A percentile compares a stretch with the other conserved stretches of the same genome.
These are phyloP conservation scores for Coemansia sp. DNA, from an alignment of 192 early-diverging fungal species.

Conservation along the genomic window DNA sequence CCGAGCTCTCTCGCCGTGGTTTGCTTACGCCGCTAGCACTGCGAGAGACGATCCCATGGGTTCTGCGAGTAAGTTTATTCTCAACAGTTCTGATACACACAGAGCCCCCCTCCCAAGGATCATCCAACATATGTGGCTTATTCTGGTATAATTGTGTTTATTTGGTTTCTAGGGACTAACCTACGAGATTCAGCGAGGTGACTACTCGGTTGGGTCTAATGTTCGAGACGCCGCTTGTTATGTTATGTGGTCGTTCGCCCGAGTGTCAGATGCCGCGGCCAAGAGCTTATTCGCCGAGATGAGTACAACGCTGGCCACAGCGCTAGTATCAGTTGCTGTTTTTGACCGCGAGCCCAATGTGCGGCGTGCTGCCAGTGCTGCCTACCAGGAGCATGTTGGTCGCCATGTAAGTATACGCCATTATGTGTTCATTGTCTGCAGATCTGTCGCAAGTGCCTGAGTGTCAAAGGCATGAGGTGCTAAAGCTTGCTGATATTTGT, in stretches of 20 bases:
- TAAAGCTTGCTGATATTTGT: background rate
- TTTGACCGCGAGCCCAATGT: constrained; percentile 96
- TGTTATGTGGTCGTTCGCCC: constrained; percentile 97
- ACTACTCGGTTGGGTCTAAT: constrained; percentile 90
- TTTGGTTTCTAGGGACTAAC: constrained; percentile 66
- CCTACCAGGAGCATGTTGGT: constrained; percentile 98
- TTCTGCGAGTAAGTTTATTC: constrained; percentile 59
- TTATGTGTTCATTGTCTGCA: background rate
- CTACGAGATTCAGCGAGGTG: constrained; percentile 89
- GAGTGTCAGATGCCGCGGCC: constrained; percentile 76
- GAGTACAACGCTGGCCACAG: constrained; percentile 69
- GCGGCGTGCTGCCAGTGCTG: constrained; percentile 90
- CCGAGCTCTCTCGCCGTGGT: constrained; percentile 89
- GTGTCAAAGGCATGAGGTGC: background rate
- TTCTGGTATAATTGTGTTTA: background rate
- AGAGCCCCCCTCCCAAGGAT: background rate
- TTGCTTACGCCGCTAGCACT: constrained; percentile 77
- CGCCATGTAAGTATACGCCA: constrained; percentile 75
- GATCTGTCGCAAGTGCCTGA: background rate
- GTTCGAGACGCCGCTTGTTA: constrained; percentile 97
- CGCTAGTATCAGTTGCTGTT: constrained; percentile 78
- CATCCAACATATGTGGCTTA: constrained; percentile 6
- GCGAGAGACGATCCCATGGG: constrained; percentile 78
- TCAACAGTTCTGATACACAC: no score
- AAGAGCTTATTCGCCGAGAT: constrained; percentile 63